Conservation (phyloP, 1,139 yeast species). For the Blastobotrys ciferrii region DNA sequence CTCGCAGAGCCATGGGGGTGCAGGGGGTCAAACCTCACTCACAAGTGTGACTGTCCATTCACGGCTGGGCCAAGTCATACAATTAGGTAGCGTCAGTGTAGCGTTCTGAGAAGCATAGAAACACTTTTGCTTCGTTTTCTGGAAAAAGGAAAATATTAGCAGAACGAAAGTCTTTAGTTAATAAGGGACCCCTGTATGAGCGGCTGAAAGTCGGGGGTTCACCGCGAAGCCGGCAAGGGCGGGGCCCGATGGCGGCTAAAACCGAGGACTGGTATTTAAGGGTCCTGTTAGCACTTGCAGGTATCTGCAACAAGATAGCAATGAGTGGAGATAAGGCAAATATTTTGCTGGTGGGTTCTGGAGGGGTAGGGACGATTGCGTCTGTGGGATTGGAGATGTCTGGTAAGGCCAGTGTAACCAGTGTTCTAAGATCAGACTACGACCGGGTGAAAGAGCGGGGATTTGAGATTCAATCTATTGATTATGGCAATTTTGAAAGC, state of each 20-base stretch:
- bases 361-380: slow-evolving; percentile 74
- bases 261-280: slow-evolving; percentile 1
- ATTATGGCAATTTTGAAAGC: slow-evolving; percentile 52
- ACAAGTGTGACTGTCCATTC: too few species aligned
- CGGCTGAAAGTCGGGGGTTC: too few species aligned
- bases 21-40: too few species aligned
- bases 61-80: too few species aligned
- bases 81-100: too few species aligned
- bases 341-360: slow-evolving; percentile 60
- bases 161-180: too few species aligned
- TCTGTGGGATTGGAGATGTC: slow-evolving; percentile 56
- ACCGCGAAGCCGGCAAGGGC: too few species aligned
- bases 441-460: slow-evolving; percentile 52
- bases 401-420: slow-evolving; percentile 53
- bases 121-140: too few species aligned
- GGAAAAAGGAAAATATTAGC: too few species aligned
- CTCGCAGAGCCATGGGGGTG: too few species aligned
- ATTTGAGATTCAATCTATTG: slow-evolving; percentile 56
- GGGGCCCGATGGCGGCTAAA: background rate
- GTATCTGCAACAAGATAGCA: slow-evolving; percentile 1
- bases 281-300: slow-evolving; percentile 1
- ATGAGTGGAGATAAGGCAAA: slow-evolving; percentile 9
- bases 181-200: too few species aligned
- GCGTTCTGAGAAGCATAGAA: too few species aligned
- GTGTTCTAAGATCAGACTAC: slow-evolving; percentile 65